Evolutionary conservation across 2,329 filamentous ascomycete species (phyloP), one percentile per base, ranked within the genome.

Genomic region (Fusarium hostae): DNA sequence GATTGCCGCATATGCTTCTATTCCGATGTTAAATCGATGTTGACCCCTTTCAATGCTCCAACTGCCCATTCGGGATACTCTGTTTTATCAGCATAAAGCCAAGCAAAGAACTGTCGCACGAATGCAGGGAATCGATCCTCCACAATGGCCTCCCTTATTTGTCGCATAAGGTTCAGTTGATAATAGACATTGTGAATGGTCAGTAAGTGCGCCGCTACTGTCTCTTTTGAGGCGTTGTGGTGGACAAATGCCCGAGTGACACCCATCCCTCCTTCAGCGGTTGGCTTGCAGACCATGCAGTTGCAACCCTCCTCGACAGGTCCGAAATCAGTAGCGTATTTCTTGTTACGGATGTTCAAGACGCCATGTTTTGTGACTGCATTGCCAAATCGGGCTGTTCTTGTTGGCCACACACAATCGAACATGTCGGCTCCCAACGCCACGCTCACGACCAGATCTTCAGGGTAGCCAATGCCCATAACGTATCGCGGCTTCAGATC

Each of bases 381-480:
- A 78, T 98, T 98, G 66, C 97, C 96, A 78, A 99, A 99, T 37
- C 96, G 90, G 79, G 96, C 96, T 39, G 96, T 99, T 59, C 96
- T 88, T 8, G 96, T 98, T 3, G 96, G 97, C 96, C 96, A 99
- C 10, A 99, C 96, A 79, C 97, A 99, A 82, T 99, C 96, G 79
- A 99, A 99, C 96, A 99, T 99, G 82, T 99, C 96, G 52, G 96
- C 96, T 6, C 96, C 96, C 1, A 99, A 87, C 3, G 96, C 96
- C 7, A 98, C 91, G 58, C 94, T 97, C 41, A 99, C 95, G 4
- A 99, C 89, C 61, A 99, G 86, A 78, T 99, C 96, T 83, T 98
- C 96, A 2, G 96, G 96, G 81, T 98, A 99, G 16, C 96, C 94
- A 74, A 99, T 96, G 22, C 96, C 96, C 97, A 99, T 99, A 63